Conservation (phyloP, 2,329 filamentous ascomycete species). For the Fusarium incarnatum region DNA sequence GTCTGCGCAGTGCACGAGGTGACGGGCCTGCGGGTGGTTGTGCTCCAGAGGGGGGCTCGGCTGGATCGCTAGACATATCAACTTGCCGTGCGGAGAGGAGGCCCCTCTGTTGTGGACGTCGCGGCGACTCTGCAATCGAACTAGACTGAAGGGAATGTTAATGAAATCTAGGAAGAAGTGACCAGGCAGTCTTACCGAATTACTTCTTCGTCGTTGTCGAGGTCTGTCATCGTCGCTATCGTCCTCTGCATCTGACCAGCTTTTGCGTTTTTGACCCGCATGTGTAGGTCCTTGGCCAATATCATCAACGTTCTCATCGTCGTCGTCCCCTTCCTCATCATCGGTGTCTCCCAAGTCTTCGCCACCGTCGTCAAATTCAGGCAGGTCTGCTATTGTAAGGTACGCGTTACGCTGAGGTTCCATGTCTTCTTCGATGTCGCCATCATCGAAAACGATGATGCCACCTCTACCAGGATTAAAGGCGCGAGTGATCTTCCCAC, state of each 20-base stretch:
- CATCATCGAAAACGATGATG: slow-evolving; percentile 94
- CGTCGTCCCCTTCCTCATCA: slow-evolving; percentile 62
- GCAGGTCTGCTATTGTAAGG: slow-evolving; percentile 88
- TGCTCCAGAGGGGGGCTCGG: slow-evolving; percentile 68
- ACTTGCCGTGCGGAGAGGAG: slow-evolving; percentile 67
- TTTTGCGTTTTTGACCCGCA: slow-evolving; percentile 80
- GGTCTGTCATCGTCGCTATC: slow-evolving; percentile 82
- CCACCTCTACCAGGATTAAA: slow-evolving; percentile 87
- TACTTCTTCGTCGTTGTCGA: slow-evolving; percentile 84
- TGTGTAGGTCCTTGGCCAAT: slow-evolving; percentile 53
- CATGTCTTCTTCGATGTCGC: slow-evolving; percentile 90
- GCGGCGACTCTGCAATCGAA: slow-evolving; percentile 73
- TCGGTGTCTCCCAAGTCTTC: slow-evolving; percentile 70
- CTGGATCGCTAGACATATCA: slow-evolving; percentile 60
- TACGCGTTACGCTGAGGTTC: slow-evolving; percentile 82
- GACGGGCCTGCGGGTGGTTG: slow-evolving; percentile 73
- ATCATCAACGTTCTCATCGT: slow-evolving; percentile 46
- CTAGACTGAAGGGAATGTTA: slow-evolving; percentile 62
- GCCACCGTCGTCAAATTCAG: slow-evolving; percentile 82
- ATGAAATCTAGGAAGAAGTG: slow-evolving; percentile 22
- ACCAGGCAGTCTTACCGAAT: slow-evolving; percentile 71
- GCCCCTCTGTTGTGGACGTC: slow-evolving; percentile 69
- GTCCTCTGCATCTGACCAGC: slow-evolving; percentile 77
- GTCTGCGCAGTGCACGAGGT: slow-evolving; percentile 76
- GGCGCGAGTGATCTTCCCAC: slow-evolving; percentile 75